Conservation (phyloP, 2,329 filamentous ascomycete species). For the Hypoxylon sp. region DNA sequence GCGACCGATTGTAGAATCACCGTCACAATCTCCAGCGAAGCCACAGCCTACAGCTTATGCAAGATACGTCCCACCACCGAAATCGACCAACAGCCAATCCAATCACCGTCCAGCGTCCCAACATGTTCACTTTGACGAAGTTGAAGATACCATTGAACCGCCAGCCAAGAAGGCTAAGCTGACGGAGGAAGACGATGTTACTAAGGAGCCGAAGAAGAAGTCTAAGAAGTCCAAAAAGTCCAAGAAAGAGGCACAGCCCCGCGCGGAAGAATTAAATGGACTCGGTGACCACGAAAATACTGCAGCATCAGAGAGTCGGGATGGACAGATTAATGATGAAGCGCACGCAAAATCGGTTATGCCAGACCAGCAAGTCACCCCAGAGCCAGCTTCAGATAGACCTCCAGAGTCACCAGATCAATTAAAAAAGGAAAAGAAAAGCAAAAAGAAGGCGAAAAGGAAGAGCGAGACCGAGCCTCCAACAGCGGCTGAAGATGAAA, state of each 20-base stretch:
- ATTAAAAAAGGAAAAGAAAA: conserved; percentile 47
- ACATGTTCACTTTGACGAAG: conserved; percentile 46
- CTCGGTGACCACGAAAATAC: conserved; percentile 43
- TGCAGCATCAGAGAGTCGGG: neutral
- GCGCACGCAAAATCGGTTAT: conserved; percentile 37
- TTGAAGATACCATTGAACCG: conserved; percentile 40
- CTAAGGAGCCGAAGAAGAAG: conserved; percentile 51
- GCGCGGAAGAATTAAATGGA: neutral
- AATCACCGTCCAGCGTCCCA: conserved; percentile 28
- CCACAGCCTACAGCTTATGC: conserved; percentile 52
- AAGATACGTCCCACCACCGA: conserved; percentile 57
- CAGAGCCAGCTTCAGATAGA: conserved; percentile 12
- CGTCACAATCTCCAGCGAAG: conserved; percentile 25
- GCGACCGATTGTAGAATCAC: conserved; percentile 19
- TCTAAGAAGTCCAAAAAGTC: conserved; percentile 55
- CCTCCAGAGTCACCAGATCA: conserved; percentile 37
- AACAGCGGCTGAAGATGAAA: conserved; percentile 41
- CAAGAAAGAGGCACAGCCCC: conserved; percentile 56
- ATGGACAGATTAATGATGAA: conserved; percentile 5
- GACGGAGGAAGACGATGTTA: conserved; percentile 53
- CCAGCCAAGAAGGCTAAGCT: conserved; percentile 58
- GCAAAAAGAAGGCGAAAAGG: conserved; percentile 46
- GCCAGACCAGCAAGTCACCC: conserved; percentile 35
- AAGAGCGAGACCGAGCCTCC: conserved; percentile 34
- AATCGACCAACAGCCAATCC: conserved; percentile 43